phyloP scores from a whole-genome alignment of 2,329 filamentous ascomycete genomes.

The Venturia asperata region DNA sequence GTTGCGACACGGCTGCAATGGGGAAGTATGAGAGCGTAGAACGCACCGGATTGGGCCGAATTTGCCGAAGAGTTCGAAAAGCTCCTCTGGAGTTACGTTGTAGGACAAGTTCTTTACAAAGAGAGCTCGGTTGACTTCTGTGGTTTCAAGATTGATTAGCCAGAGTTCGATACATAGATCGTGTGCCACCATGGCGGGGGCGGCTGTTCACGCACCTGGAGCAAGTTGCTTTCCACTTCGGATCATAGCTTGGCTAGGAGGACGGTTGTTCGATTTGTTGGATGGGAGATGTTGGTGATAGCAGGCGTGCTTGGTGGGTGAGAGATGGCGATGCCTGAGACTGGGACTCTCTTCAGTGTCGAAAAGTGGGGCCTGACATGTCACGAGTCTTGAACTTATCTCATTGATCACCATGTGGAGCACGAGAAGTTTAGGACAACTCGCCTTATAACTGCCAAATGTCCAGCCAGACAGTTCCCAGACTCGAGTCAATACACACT shows the following conservation, averaged over 20 bases:
- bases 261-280: slow-evolving; percentile 16
- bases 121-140: slow-evolving; percentile 60
- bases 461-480: background rate
- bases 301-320: background rate
- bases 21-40: background rate
- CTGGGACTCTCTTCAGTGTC: too few species aligned
- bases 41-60: slow-evolving; percentile 89
- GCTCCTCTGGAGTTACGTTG: slow-evolving; percentile 95
- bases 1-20: background rate
- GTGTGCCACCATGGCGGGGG: slow-evolving; percentile 3
- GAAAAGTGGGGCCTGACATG: background rate
- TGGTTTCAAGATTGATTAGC: slow-evolving; percentile 1
- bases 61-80: slow-evolving; percentile 98
- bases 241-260: slow-evolving; percentile 71
- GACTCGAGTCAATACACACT: background rate
- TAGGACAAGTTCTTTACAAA: slow-evolving; percentile 99
- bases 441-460: background rate
- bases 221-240: slow-evolving; percentile 84
- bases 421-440: too few species aligned
- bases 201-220: slow-evolving; percentile 47
- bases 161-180: background rate
- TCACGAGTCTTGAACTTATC: background rate
- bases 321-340: slow-evolving; percentile 1
- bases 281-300: slow-evolving; percentile 1
- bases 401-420: too few species aligned